Evolutionary conservation across 2,329 filamentous ascomycete genomes (phyloP).

Genomic region (Cryphonectria carpinicola): DNA sequence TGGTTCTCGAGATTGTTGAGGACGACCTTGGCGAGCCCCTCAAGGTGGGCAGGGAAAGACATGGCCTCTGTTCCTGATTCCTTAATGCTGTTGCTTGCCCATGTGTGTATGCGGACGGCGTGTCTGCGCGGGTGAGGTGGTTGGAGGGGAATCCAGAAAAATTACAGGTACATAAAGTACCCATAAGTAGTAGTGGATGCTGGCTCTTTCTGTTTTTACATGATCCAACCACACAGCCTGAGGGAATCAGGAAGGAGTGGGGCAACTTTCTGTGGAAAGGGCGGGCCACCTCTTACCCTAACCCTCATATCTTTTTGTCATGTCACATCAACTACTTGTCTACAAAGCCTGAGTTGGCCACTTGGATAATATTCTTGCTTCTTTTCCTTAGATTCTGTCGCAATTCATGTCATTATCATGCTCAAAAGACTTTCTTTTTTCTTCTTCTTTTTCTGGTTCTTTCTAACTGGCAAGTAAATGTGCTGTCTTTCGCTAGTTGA

Average conservation of each 20-base stretch:
- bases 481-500: neutral
- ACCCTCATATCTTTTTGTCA: neutral
- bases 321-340: too few relatives aligned
- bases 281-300: neutral
- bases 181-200: too few relatives aligned
- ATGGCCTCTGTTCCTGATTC: conserved; percentile 26
- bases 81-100: neutral
- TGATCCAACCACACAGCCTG: too few relatives aligned
- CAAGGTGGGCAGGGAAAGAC: conserved; percentile 34
- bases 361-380: neutral
- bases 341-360: neutral
- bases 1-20: conserved; percentile 74
- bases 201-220: too few relatives aligned
- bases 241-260: too few relatives aligned
- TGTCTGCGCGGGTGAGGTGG: neutral
- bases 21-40: conserved; percentile 61
- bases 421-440: too few relatives aligned
- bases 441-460: too few relatives aligned
- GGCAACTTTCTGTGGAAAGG: neutral
- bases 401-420: too few relatives aligned
- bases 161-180: neutral
- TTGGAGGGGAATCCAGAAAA: neutral
- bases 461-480: neutral
- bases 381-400: neutral
- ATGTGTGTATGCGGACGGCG: neutral